phyloP scores from a whole-genome alignment of 2,329 filamentous ascomycete species.

The Exophiala calicioides region DNA sequence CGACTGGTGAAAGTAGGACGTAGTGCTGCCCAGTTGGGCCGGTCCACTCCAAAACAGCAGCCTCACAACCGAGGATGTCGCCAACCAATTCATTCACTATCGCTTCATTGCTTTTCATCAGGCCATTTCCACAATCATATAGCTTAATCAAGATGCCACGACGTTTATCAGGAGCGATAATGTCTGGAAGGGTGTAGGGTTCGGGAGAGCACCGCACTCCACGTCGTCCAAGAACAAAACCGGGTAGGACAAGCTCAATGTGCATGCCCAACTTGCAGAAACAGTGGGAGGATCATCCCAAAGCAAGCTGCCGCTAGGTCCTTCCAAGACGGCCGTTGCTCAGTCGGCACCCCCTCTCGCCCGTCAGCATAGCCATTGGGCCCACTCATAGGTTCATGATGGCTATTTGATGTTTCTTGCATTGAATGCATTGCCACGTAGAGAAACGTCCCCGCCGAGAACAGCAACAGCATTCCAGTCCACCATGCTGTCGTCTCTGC shows the following conservation, averaged over 20 bases:
- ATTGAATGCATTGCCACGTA: conserved; percentile 99
- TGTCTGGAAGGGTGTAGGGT: too few relatives aligned
- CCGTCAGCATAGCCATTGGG: conserved; percentile 47
- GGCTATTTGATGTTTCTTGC: conserved; percentile 62
- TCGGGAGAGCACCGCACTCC: background rate
- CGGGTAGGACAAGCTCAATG: conserved; percentile 35
- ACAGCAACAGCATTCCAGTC: conserved; percentile 90
- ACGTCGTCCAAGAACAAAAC: background rate
- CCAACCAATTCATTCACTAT: too few relatives aligned
- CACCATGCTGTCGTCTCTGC: conserved; percentile 74
- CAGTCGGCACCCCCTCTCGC: conserved; percentile 34
- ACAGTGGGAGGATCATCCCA: conserved; percentile 50
- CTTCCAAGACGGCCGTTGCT: conserved; percentile 44
- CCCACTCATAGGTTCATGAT: conserved; percentile 44
- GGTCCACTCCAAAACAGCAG: too few relatives aligned
- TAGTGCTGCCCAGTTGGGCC: too few relatives aligned
- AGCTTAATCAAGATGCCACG: too few relatives aligned
- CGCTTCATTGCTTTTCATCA: too few relatives aligned
- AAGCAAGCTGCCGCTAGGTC: conserved; percentile 49
- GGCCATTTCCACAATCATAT: too few relatives aligned
- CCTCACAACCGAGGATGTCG: too few relatives aligned
- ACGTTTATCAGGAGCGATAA: too few relatives aligned
- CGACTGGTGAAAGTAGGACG: too few relatives aligned
- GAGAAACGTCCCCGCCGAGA: conserved; percentile 94
- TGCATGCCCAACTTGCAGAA: conserved; percentile 50